A percentile compares a stretch with the other conserved stretches of the same genome.
Evolutionary conservation across 148 eudicot genomes (phyloP).

Genomic region (Limonium bicolor): DNA sequence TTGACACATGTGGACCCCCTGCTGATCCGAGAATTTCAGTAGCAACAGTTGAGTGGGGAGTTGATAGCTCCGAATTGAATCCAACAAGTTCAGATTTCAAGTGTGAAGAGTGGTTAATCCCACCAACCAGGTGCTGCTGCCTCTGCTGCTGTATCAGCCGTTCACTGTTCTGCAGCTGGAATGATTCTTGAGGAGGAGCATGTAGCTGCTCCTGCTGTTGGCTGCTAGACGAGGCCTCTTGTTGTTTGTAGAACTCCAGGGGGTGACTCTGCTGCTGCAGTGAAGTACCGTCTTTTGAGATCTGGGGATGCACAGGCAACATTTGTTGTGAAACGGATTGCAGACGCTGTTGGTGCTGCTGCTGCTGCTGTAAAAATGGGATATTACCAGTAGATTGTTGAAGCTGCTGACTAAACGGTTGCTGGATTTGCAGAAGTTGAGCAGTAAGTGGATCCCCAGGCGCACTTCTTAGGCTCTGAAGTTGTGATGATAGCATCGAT

Average conservation of each 20-base stretch:
- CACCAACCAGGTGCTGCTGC: conserved; percentile 39
- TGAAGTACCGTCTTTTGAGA: conserved; percentile 33
- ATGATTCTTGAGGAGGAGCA: conserved; percentile 44
- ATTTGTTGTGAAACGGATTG: conserved; percentile 37
- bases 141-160: conserved; percentile 46
- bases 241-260: conserved; percentile 29
- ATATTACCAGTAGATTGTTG: conserved; percentile 45
- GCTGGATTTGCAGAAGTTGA: conserved; percentile 72
- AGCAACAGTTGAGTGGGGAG: conserved; percentile 36
- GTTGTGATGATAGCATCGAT: conserved; percentile 57
- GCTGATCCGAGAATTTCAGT: conserved; percentile 51
- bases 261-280: conserved; percentile 19
- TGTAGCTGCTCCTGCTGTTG: no score
- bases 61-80: conserved; percentile 21
- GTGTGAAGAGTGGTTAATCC: conserved; percentile 47
- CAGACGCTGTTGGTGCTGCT: conserved; percentile 21
- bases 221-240: conserved; percentile 32
- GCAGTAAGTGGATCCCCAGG: conserved; percentile 55
- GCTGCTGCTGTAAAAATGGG: conserved; percentile 49
- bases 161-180: conserved; percentile 22
- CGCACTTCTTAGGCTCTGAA: conserved; percentile 52
- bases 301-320: conserved; percentile 55
- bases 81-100: conserved; percentile 33
- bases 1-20: conserved; percentile 31
- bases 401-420: conserved; percentile 64